These are phyloP conservation scores for Leccinum barrowsii DNA, from an alignment of 768 basidiomycete genomes.

Conservation along the genomic window DNA sequence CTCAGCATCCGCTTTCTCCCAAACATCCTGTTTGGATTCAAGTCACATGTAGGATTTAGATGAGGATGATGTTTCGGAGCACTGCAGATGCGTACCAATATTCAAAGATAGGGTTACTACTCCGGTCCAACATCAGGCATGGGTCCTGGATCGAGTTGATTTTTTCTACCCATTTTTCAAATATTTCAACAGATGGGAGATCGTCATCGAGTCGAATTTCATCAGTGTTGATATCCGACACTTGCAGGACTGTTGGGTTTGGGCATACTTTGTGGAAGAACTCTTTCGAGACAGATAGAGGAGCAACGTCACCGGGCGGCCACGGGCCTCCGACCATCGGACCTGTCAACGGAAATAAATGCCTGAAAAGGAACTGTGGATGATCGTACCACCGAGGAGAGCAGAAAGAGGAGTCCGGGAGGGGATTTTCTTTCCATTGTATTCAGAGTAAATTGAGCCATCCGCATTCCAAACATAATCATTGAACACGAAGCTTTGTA, in stretches of 20 bases:
- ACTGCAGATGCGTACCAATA: constrained; percentile 28
- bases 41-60: not conserved
- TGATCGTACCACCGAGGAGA: constrained; percentile 33
- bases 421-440: constrained; percentile 35
- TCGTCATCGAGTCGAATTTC: constrained; percentile 23
- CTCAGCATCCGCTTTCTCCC: constrained; percentile 33
- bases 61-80: not conserved
- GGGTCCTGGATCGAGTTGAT: constrained; percentile 35
- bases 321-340: constrained; percentile 41
- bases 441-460: constrained; percentile 35
- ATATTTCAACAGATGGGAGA: constrained; percentile 26
- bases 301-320: constrained; percentile 28
- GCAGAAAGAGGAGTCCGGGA: constrained; percentile 41
- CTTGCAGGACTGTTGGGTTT: constrained; percentile 32
- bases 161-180: constrained; percentile 38
- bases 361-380: not conserved
- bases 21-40: constrained; percentile 27
- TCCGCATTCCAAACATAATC: constrained; percentile 41
- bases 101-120: constrained; percentile 33
- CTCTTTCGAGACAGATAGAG: constrained; percentile 33
- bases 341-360: constrained; percentile 25
- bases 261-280: constrained; percentile 42
- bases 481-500: constrained; percentile 39
- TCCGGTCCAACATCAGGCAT: constrained; percentile 36
- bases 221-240: constrained; percentile 28